Evolutionary conservation across 1,284 basidiomycete genomes (phyloP).

Genomic region (Malassezia cuniculi): DNA sequence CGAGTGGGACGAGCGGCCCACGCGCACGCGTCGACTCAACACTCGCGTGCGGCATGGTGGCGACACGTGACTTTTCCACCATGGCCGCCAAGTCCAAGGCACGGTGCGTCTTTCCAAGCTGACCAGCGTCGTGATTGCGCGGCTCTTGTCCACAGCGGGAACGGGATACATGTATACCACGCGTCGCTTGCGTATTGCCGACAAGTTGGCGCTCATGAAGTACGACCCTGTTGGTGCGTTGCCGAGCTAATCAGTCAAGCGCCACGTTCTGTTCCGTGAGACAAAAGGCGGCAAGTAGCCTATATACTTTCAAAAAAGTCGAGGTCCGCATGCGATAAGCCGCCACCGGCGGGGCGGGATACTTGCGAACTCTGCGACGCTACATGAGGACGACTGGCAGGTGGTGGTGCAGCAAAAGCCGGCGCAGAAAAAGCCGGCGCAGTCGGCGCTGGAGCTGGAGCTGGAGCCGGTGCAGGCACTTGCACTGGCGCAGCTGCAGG

Average conservation of each 20-base stretch:
- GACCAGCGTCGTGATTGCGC: slow-evolving; percentile 37
- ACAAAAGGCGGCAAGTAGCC: slow-evolving; percentile 26
- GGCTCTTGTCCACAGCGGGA: slow-evolving; percentile 39
- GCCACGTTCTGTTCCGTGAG: slow-evolving; percentile 39
- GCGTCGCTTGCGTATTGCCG: slow-evolving; percentile 26
- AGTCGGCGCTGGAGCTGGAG: no score
- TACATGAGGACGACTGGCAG: no score
- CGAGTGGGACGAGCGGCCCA: slow-evolving; percentile 43
- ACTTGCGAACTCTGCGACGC: no score
- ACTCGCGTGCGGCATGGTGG: neutral
- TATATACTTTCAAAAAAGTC: slow-evolving; percentile 13
- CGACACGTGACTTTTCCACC: neutral
- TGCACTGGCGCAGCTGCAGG: no score
- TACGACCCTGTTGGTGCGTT: slow-evolving; percentile 42
- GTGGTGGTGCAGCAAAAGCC: no score
- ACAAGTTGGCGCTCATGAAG: slow-evolving; percentile 39
- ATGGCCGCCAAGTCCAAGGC: slow-evolving; percentile 42
- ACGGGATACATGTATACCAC: slow-evolving; percentile 43
- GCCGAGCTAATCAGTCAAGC: slow-evolving; percentile 22
- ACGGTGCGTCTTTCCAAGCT: slow-evolving; percentile 18
- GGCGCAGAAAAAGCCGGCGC: no score
- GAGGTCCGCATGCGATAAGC: slow-evolving; percentile 6
- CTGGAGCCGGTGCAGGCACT: no score
- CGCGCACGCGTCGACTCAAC: slow-evolving; percentile 3
- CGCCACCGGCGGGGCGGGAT: no score